Percentiles rank a stretch among this genome's conserved stretches.
These are phyloP conservation scores for Globisporangium carolinianum DNA, from an alignment of 352 stramenopile genomes.

Conservation along the genomic window DNA sequence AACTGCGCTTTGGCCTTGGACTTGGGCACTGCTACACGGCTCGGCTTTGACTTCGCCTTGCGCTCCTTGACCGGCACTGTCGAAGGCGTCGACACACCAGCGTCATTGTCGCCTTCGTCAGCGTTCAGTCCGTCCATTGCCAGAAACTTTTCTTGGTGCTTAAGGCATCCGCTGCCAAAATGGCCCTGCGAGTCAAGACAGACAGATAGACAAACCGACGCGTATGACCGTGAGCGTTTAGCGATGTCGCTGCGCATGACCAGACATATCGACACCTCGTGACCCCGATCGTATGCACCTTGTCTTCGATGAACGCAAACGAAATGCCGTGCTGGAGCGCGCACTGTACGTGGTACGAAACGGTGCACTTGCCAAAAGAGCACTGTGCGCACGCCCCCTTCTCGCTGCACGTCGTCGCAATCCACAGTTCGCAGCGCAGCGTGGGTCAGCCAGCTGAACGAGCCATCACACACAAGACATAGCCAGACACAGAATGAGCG, in stretches of 20 bases:
- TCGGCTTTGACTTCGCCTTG: no score
- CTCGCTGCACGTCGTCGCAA: slow-evolving; percentile 23
- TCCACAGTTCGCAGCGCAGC: no score
- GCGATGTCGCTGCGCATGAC: no score
- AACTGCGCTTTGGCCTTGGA: neutral
- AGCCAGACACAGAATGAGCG: no score
- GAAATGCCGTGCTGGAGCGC: slow-evolving; percentile 52
- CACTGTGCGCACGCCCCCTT: slow-evolving; percentile 71
- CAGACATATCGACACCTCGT: no score
- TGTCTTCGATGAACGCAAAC: slow-evolving; percentile 53
- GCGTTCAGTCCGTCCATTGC: slow-evolving; percentile 21
- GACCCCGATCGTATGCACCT: slow-evolving; percentile 17
- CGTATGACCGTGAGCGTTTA: neutral
- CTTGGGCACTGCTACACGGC: no score
- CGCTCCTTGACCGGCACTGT: no score
- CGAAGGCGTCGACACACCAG: neutral
- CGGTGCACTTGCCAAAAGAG: slow-evolving; percentile 51
- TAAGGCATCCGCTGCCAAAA: slow-evolving; percentile 57
- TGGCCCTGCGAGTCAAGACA: slow-evolving; percentile 20
- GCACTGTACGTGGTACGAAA: slow-evolving; percentile 70
- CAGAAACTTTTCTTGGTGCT: slow-evolving; percentile 53
- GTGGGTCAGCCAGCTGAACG: no score
- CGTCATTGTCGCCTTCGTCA: slow-evolving; percentile 11
- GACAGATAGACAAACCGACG: neutral
- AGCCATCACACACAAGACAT: slow-evolving; percentile 1